phyloP scores from a whole-genome alignment of 1,284 basidiomycete species.

The Apiotrichum montevideense region DNA sequence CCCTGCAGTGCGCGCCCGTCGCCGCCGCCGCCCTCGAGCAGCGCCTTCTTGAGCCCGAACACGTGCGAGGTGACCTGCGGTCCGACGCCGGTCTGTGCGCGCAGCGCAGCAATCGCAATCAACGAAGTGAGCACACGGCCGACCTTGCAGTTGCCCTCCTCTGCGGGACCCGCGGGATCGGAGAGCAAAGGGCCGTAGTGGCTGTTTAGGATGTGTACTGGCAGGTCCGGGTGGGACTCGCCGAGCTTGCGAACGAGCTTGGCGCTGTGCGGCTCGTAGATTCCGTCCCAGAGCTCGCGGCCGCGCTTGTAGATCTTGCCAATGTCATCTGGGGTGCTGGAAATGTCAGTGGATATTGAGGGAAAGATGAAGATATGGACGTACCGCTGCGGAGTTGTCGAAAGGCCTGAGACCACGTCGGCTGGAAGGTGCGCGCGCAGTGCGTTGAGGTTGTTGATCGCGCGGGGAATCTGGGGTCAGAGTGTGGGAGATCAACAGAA shows the following conservation, averaged over 20 bases:
- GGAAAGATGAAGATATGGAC: slow-evolving; percentile 17
- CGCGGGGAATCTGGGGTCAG: slow-evolving; percentile 4
- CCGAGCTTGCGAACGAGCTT: slow-evolving; percentile 86
- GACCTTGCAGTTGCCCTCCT: slow-evolving; percentile 50
- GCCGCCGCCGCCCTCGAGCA: slow-evolving; percentile 63
- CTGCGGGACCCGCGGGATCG: slow-evolving; percentile 53
- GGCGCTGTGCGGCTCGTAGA: slow-evolving; percentile 82
- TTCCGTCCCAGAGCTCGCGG: slow-evolving; percentile 72
- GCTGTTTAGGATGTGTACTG: slow-evolving; percentile 84
- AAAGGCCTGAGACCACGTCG: slow-evolving; percentile 55
- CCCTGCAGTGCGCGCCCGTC: slow-evolving; percentile 50
- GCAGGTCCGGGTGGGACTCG: slow-evolving; percentile 61
- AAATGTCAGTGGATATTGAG: slow-evolving; percentile 49
- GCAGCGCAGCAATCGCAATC: slow-evolving; percentile 82
- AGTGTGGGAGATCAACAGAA: no score
- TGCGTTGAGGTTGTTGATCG: slow-evolving; percentile 73
- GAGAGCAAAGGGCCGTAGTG: slow-evolving; percentile 81
- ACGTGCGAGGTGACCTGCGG: slow-evolving; percentile 89
- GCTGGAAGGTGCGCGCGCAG: slow-evolving; percentile 67
- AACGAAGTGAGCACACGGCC: slow-evolving; percentile 81
- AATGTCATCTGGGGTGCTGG: slow-evolving; percentile 57
- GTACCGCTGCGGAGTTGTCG: slow-evolving; percentile 51
- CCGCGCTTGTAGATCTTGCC: slow-evolving; percentile 60
- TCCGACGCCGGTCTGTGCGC: slow-evolving; percentile 80
- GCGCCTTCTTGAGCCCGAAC: slow-evolving; percentile 64